Percentiles rank a stretch among this genome's conserved stretches.
phyloP scores from a whole-genome alignment of 331 rosid genomes.

The Acacia pycnantha region DNA sequence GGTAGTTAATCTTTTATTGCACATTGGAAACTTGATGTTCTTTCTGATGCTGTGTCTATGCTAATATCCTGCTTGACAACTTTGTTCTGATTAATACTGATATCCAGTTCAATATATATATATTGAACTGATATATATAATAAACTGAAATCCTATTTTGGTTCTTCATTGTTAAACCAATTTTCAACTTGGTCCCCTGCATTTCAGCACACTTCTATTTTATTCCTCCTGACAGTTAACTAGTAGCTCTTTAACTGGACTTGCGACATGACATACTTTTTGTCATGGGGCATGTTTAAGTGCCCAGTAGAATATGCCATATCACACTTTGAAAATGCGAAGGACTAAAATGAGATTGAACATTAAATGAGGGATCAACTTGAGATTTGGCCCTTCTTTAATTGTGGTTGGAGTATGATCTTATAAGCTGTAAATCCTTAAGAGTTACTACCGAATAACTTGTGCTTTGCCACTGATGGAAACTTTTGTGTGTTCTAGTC shows the following conservation, averaged over 20 bases:
- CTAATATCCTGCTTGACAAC: not conserved
- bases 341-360: not conserved
- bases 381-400: not conserved
- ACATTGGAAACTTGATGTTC: not conserved
- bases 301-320: not conserved
- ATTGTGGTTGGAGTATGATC: not conserved
- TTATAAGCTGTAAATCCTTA: not conserved
- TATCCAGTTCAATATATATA: not conserved
- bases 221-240: not conserved
- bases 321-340: not conserved
- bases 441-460: not conserved
- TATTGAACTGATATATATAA: not conserved
- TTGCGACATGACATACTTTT: not conserved
- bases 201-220: not conserved
- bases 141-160: not conserved
- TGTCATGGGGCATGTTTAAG: not conserved
- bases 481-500: constrained; percentile 43
- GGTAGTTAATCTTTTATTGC: constrained; percentile 45
- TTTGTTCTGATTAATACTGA: not conserved
- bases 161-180: not conserved
- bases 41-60: not conserved
- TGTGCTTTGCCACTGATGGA: constrained; percentile 13
- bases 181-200: not conserved
- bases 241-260: not conserved
- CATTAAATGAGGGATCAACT: not conserved